Base-by-base conservation (phyloP, 2,329 filamentous ascomycete species). In the Penicillium hesseltinei region DNA sequence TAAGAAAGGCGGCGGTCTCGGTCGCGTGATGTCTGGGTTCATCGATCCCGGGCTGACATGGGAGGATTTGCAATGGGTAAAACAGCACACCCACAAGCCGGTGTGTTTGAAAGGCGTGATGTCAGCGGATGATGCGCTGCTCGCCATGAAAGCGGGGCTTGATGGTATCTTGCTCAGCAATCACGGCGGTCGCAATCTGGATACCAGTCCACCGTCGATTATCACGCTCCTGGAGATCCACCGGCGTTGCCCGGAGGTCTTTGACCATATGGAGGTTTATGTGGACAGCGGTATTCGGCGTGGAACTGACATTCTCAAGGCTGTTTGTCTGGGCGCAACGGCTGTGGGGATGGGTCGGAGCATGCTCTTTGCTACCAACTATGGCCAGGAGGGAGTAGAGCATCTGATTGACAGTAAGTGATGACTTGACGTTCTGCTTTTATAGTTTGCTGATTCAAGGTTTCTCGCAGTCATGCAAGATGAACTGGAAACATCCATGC, bases 31-130 rank as follows among this genome's bases (percentile, higher is more conserved):
- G 76, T 78, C 75, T 0, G 71, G 77, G 5, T 82, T 80, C 60
- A 80, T 83, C 25, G 82, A 85, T 49, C 76, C 79, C 21, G 75
- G 76, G 0, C 71, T 86, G 7, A 76, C 72, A 2, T 84, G 81
- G 84, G 73, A 75, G 5, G 82, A 85, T 63, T 66, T 86, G 9
- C 68, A 71, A 21, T 86, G 83, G 82, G 77, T 85, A 4, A 73
- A 77, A 39, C 63, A 75, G 52, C 74, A 79, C 56, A 77, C 76
- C 0, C 70, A 77, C 19, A 73, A 84, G 7, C 82, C 82, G 0
- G 75, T 85, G n/a, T 79, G 84, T 51, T 60, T 85, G 29, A 85
- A 85, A 66, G 83, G 83, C 0, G 77, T 85, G 3, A 83, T 84
- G 73, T 80, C 75, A 21, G 82, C 81, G 0, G 81, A 81, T 29